Base-by-base conservation (phyloP, 352 stramenopile species). In the Aphanomyces euteiches region DNA sequence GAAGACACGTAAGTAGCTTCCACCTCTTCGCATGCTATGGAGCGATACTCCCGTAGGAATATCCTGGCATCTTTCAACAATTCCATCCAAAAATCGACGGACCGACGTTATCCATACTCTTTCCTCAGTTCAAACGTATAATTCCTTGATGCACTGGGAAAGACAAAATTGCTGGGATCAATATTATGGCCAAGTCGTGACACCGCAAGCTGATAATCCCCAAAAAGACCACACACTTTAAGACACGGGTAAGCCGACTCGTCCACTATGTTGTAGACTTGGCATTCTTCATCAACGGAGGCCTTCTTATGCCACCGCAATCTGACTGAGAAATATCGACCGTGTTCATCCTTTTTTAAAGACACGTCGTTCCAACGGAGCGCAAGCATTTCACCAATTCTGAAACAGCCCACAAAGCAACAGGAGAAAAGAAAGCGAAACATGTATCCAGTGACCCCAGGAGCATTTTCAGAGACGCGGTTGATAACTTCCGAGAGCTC, bases 261-360 rank as follows among this genome's bases (percentile, higher is more conserved):
- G 2, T 60, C 37, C 28, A 60, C 54, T n/a, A 60, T 12, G 17
- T 60, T 12, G 37, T 60, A 60, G 1, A 60, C 54, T 60, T 60
- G 54, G 28, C 10, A 60, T 12, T 60, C 54, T 60, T 60, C 54
- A 17, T 60, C 28, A n/a, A 60, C 54, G 37, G 10, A 34, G 10
- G 54, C 54, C 54, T 60, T 60, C 54, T 60, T 60, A 19, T 60
- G 54, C 54, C 54, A 41, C 10, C 10, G 10, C 17, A 60, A 19
- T 34, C 54, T 12, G 10, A 60, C 54, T 12, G 28, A 60, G 10
- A 60, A 2, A n/a, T 60, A 60, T 60, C 37, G 54, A 34, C 54
- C 54, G 19, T 43, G 10, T 1, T n/a, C 17, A n/a, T 60, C 54
- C 12, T 10, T 60, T 2, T 34, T 19, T 17, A 60, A 19, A n/a